phyloP scores from a whole-genome alignment of 2,329 filamentous ascomycete species.

The Clonostachys sp. region DNA sequence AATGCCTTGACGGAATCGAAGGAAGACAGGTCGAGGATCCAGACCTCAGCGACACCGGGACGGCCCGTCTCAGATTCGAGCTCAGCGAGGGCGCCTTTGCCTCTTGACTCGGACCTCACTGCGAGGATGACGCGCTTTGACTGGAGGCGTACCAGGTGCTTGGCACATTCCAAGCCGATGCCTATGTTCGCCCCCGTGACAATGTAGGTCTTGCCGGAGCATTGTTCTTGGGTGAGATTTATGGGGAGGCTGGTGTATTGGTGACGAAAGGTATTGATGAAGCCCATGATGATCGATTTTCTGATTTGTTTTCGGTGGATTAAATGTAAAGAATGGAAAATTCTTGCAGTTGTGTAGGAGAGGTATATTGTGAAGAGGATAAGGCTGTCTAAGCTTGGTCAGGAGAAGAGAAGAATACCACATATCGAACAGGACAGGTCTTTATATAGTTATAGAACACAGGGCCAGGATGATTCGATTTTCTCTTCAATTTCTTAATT shows the following conservation, averaged over 20 bases:
- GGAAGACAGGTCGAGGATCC: conserved; percentile 27
- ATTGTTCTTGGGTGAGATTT: neutral
- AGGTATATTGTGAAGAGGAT: too few relatives aligned
- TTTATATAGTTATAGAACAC: too few relatives aligned
- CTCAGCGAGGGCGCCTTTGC: conserved; percentile 2
- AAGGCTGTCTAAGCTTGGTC: too few relatives aligned
- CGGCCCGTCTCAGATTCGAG: conserved; percentile 1
- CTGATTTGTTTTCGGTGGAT: too few relatives aligned
- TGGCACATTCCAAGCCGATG: conserved; percentile 22
- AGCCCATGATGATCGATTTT: neutral
- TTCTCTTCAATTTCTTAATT: too few relatives aligned
- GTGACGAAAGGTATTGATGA: neutral
- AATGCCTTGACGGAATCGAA: conserved; percentile 2
- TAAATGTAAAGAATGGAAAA: too few relatives aligned
- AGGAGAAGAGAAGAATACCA: too few relatives aligned
- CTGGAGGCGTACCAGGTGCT: conserved; percentile 20
- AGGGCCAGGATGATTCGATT: too few relatives aligned
- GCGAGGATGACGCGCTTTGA: conserved; percentile 24
- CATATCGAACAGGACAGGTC: too few relatives aligned
- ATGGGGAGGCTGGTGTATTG: conserved; percentile 3
- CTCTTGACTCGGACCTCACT: conserved; percentile 10
- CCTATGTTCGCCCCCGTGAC: conserved; percentile 27
- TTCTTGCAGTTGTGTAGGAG: too few relatives aligned
- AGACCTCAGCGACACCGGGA: conserved; percentile 24
- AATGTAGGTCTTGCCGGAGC: conserved; percentile 11